Percentiles rank a stretch among this genome's conserved stretches.
Evolutionary conservation across 805 yeast species (phyloP).

Genomic region (Lipomyces yamanashiensis): DNA sequence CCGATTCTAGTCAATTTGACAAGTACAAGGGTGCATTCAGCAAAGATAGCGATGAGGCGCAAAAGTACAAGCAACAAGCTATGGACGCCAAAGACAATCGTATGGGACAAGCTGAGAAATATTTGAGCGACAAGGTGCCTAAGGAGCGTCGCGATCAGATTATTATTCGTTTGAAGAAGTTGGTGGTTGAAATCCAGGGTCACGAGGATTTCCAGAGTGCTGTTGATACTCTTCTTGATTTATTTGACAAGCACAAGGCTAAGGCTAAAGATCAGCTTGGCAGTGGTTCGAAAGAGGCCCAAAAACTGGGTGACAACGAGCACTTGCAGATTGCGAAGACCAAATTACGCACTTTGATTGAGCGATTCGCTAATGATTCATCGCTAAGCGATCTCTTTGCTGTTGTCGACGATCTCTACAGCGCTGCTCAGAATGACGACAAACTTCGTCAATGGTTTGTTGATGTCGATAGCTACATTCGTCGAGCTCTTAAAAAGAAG

Average conservation of each 20-base stretch:
- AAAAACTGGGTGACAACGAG: conserved; percentile 23
- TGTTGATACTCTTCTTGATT: conserved; percentile 27
- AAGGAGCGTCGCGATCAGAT: conserved; percentile 30
- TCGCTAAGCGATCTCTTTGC: conserved; percentile 23
- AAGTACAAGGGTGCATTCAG: not conserved
- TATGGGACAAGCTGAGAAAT: conserved; percentile 11
- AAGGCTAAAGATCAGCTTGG: not conserved
- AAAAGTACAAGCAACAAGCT: conserved; percentile 7
- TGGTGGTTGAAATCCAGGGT: conserved; percentile 34
- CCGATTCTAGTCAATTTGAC: conserved; percentile 15
- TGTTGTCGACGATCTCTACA: conserved; percentile 23
- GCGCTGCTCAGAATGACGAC: conserved; percentile 31
- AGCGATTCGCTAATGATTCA: conserved; percentile 34
- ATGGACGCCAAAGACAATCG: conserved; percentile 5
- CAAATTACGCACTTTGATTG: conserved; percentile 27
- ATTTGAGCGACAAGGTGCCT: conserved; percentile 27
- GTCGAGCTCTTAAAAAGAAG: conserved; percentile 23
- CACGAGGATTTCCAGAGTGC: conserved; percentile 34
- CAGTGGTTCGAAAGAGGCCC: not conserved
- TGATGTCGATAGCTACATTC: conserved; percentile 21
- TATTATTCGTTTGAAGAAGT: conserved; percentile 25
- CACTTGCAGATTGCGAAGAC: conserved; percentile 22
- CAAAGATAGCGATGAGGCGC: conserved; percentile 4
- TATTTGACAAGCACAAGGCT: conserved; percentile 25
- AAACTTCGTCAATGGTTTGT: conserved; percentile 30